Conservation (phyloP, 2,329 filamentous ascomycete genomes). For the Ophiostoma sp. region DNA sequence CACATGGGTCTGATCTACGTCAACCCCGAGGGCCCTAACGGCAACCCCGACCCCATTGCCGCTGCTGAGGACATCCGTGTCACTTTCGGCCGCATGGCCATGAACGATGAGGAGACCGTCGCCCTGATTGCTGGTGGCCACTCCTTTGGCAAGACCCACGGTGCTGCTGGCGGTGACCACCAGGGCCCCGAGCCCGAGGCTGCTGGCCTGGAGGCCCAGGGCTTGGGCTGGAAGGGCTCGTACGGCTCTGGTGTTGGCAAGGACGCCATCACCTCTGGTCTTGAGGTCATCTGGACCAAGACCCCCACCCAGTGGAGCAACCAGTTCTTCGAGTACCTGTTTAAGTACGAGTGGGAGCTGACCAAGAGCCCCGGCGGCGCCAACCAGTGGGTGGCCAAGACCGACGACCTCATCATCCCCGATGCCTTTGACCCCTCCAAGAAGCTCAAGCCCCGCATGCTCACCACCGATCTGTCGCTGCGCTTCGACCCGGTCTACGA, state of each 20-base stretch:
- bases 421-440: conserved; percentile 68
- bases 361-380: conserved; percentile 74
- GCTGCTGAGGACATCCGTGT: conserved; percentile 70
- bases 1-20: conserved; percentile 82
- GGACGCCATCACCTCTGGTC: conserved; percentile 71
- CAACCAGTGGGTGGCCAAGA: conserved; percentile 75
- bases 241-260: conserved; percentile 66
- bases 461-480: conserved; percentile 73
- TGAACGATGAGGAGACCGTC: conserved; percentile 81
- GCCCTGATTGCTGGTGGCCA: conserved; percentile 78
- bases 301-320: conserved; percentile 76
- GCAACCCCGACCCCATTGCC: conserved; percentile 66
- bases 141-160: conserved; percentile 79
- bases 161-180: conserved; percentile 63
- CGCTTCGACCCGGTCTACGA: conserved; percentile 71
- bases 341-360: conserved; percentile 76
- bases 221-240: conserved; percentile 70
- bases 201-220: conserved; percentile 64
- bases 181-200: conserved; percentile 68
- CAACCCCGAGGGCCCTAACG: conserved; percentile 76
- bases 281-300: conserved; percentile 78
- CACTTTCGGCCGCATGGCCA: conserved; percentile 77
- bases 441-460: conserved; percentile 74
- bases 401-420: conserved; percentile 65
- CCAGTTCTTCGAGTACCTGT: conserved; percentile 72